Percentiles rank a stretch among this genome's conserved stretches.
These are phyloP conservation scores for Colletotrichum spaethianum DNA, from an alignment of 2,329 filamentous ascomycete genomes.

Conservation along the genomic window DNA sequence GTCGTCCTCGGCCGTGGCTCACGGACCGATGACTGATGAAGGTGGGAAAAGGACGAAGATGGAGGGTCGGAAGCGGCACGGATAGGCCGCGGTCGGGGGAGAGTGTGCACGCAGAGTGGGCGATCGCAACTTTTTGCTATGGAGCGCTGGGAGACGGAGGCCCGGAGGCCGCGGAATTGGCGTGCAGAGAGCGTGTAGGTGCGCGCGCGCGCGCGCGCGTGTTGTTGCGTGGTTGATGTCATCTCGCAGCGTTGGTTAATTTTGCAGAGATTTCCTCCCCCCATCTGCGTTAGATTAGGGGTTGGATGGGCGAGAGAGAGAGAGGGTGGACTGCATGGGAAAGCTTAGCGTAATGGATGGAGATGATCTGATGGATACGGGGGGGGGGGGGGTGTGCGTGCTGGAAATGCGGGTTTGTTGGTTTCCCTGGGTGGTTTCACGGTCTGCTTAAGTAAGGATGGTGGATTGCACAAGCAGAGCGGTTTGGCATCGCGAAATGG, in stretches of 20 bases:
- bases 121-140: slow-evolving; percentile 10
- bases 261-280: neutral
- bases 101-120: neutral
- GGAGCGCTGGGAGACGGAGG: neutral
- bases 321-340: neutral
- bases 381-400: neutral
- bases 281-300: slow-evolving; percentile 1
- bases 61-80: slow-evolving; percentile 12
- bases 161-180: neutral
- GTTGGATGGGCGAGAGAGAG: neutral
- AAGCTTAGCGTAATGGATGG: neutral
- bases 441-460: neutral
- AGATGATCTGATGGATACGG: slow-evolving; percentile 4
- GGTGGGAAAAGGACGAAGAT: neutral
- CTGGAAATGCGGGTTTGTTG: neutral
- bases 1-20: neutral
- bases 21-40: neutral
- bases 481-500: neutral
- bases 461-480: neutral
- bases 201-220: neutral
- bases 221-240: slow-evolving; percentile 1
- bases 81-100: neutral
- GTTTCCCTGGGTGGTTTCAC: neutral
- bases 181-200: neutral
- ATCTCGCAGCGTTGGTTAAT: neutral